A percentile compares a stretch with the other conserved stretches of the same genome.
Evolutionary conservation across 176 grass and related monocot species (phyloP).

Genomic region (sorghum (Sorghum bicolor)): Sorghum_bicolor_NCBIv3 NC_012870.2:30518501-30519000

Average conservation of each 20-base stretch:
- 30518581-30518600: too few relatives aligned
- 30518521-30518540: neutral
- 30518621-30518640: neutral
- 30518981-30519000: conserved; percentile 44
- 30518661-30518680: neutral
- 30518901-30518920: conserved; percentile 57
- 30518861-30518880: conserved; percentile 56
- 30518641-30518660: neutral
- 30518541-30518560: neutral
- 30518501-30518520: too few relatives aligned
- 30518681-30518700: neutral
- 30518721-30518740: neutral
- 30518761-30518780: neutral
- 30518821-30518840: conserved; percentile 67
- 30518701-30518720: neutral
- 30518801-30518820: neutral
- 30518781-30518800: neutral
- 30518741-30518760: neutral
- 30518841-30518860: conserved; percentile 57
- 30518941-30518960: conserved; percentile 62
- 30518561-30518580: neutral
- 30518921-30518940: conserved; percentile 47
- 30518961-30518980: conserved; percentile 50
- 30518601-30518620: neutral
- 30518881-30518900: conserved; percentile 72